phyloP scores from a whole-genome alignment of 1,284 basidiomycete species.

The Puccinia brachypodii region DNA sequence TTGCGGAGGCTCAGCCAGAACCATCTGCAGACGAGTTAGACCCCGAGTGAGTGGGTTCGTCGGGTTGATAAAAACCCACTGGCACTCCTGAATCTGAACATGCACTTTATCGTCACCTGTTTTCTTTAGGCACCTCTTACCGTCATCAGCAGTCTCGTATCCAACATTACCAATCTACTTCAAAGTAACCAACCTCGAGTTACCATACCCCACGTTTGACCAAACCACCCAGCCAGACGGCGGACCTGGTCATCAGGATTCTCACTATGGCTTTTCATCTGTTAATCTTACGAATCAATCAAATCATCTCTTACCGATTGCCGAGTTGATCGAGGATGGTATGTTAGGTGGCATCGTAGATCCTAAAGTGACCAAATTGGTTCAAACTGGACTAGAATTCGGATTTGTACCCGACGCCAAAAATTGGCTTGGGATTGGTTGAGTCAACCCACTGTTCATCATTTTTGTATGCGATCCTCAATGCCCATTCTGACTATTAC shows the following conservation, averaged over 20 bases:
- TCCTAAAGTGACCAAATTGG: slow-evolving; percentile 68
- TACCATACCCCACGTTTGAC: slow-evolving; percentile 52
- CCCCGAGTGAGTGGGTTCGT: slow-evolving; percentile 55
- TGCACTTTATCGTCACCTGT: not conserved
- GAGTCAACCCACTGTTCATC: too few species aligned
- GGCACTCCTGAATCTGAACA: not conserved
- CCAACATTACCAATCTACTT: slow-evolving; percentile 68
- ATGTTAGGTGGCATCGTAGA: slow-evolving; percentile 86
- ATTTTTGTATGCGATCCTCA: not conserved
- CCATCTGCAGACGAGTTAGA: slow-evolving; percentile 57
- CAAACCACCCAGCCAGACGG: slow-evolving; percentile 49
- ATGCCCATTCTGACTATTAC: not conserved
- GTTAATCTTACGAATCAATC: not conserved
- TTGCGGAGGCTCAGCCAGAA: slow-evolving; percentile 52
- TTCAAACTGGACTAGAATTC: slow-evolving; percentile 76
- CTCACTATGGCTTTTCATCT: slow-evolving; percentile 59
- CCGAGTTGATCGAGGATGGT: slow-evolving; percentile 59
- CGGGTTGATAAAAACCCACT: slow-evolving; percentile 16
- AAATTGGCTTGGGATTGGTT: slow-evolving; percentile 64
- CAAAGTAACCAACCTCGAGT: slow-evolving; percentile 73
- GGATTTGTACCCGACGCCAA: slow-evolving; percentile 66
- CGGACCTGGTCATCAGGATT: slow-evolving; percentile 60
- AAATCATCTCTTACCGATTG: slow-evolving; percentile 48
- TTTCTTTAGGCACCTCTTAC: not conserved
- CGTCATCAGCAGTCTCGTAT: slow-evolving; percentile 38